These are phyloP conservation scores for Polychytrium aggregatum DNA, from an alignment of 192 early-diverging fungal species.

Conservation along the genomic window DNA sequence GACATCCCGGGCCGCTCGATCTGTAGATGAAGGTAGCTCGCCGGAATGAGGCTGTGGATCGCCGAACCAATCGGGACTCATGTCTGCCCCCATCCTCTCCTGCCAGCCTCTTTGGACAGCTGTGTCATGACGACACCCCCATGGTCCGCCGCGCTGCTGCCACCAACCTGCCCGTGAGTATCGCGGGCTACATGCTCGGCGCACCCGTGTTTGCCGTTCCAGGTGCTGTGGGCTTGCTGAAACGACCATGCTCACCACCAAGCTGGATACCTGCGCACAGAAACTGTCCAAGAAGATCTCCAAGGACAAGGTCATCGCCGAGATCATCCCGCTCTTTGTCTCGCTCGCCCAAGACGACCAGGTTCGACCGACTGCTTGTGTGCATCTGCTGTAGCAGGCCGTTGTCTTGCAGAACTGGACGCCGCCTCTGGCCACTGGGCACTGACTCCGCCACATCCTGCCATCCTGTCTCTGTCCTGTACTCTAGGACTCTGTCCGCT, in stretches of 20 bases:
- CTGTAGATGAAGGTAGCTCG: too few species aligned
- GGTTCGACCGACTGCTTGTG: constrained; percentile 7
- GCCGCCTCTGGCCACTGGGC: too few species aligned
- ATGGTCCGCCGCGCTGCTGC: constrained; percentile 96
- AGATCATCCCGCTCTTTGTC: constrained; percentile 81
- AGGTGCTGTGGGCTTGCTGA: constrained; percentile 1
- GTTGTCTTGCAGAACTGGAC: too few species aligned
- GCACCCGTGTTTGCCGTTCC: too few species aligned
- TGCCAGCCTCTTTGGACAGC: constrained; percentile 57
- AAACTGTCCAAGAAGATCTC: constrained; percentile 57
- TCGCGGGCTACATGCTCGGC: too few species aligned
- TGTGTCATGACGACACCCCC: constrained; percentile 89
- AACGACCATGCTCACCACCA: background rate
- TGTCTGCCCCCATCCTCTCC: background rate
- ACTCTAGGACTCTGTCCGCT: constrained; percentile 95
- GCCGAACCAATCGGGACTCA: background rate
- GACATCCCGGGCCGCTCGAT: too few species aligned
- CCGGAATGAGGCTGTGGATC: background rate
- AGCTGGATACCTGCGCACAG: constrained; percentile 21
- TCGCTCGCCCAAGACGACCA: constrained; percentile 63
- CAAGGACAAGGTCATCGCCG: constrained; percentile 68
- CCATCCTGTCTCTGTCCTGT: constrained; percentile 2
- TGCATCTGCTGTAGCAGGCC: too few species aligned
- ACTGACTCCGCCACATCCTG: too few species aligned
- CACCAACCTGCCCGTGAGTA: constrained; percentile 61